Percentiles rank a stretch among this genome's conserved stretches.
These are phyloP conservation scores for Aspergillus hancockii DNA, from an alignment of 495 filamentous ascomycete species.

Conservation along the genomic window DNA sequence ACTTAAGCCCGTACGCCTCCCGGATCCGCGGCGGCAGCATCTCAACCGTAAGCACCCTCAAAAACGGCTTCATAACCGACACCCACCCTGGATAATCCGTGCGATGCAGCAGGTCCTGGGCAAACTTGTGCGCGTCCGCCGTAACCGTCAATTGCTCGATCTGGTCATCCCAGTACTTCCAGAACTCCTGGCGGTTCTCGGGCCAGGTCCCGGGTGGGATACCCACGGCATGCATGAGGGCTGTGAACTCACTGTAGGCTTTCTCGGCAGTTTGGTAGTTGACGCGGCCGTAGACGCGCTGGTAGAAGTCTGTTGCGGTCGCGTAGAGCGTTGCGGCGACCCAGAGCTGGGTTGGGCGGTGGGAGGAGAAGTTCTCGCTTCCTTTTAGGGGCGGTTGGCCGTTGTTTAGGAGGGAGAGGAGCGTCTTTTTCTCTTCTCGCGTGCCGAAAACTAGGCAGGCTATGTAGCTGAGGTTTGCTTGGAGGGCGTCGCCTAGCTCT, in stretches of 20 bases:
- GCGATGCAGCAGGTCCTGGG: conserved; percentile 29
- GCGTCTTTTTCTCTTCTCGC: conserved; percentile 31
- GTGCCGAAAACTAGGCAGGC: conserved; percentile 43
- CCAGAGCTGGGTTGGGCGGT: conserved; percentile 36
- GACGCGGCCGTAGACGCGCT: conserved; percentile 42
- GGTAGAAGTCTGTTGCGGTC: conserved; percentile 45
- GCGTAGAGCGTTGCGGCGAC: conserved; percentile 43
- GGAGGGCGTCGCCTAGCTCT: conserved; percentile 36
- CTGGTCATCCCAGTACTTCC: conserved; percentile 45
- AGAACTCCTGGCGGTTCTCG: conserved; percentile 34
- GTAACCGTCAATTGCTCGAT: conserved; percentile 34
- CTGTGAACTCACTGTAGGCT: conserved; percentile 37
- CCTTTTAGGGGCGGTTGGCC: conserved; percentile 28
- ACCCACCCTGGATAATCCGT: conserved; percentile 38
- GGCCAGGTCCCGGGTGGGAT: conserved; percentile 37
- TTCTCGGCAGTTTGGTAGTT: conserved; percentile 39
- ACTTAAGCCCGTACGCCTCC: conserved; percentile 42
- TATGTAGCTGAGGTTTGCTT: conserved; percentile 40
- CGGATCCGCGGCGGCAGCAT: conserved; percentile 42
- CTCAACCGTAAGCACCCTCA: conserved; percentile 38
- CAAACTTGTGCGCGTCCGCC: conserved; percentile 35
- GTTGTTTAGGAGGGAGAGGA: conserved; percentile 30
- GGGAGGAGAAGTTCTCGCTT: conserved; percentile 25
- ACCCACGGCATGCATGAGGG: conserved; percentile 32
- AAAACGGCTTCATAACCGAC: conserved; percentile 34